Evolutionary conservation across 1,139 yeast genomes (phyloP), one percentile per base, ranked within the genome.

Genomic region (Yamadazyma spencermartinsiae): DNA sequence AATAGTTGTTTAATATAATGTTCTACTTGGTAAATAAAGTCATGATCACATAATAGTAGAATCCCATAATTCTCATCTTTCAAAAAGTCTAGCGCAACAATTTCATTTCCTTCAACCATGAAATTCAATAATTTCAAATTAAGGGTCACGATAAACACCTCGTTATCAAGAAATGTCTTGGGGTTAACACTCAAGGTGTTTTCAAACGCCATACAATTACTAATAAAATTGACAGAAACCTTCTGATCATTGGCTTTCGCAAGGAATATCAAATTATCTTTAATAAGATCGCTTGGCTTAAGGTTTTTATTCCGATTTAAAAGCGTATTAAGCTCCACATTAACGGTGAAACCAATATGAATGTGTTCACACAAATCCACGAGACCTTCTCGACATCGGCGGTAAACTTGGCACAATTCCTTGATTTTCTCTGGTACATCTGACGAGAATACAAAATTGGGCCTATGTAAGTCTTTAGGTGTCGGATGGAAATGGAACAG

Each of bases 401-500:
- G 17, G 17, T 14, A 26, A 8, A 12, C 29, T 12, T 14, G 29
- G 29, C 28, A 31, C 29, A 55, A 38, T 9, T 35, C 39, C 4
- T 34, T 31, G 4, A 61, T 49, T 38, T 55, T 55, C 18, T 52
- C 54, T 0, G 60, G 55, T 8, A 71, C 60, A 42, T 70, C 68
- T 10, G 73, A 67, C 5, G 70, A 60, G 42, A 65, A 66, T 20
- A 71, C 51, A 41, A 69, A 65, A 48, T 68, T 69, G 28, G 76
- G 76, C 43, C 61, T 63, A 37, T 60, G 52, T 4, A 58, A 52
- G 49, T 68, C 72, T 29, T 44, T 47, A 26, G 43, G 32, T 25
- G 39, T 46, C 13, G 44, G 43, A n/a, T 37, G 41, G 34, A 40
- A 45, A 30, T 44, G 52, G 30, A 46, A 45, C 31, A 51, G 45